Conservation (phyloP, 208 protist genomes). For the Leishmania aethiopica region DNA sequence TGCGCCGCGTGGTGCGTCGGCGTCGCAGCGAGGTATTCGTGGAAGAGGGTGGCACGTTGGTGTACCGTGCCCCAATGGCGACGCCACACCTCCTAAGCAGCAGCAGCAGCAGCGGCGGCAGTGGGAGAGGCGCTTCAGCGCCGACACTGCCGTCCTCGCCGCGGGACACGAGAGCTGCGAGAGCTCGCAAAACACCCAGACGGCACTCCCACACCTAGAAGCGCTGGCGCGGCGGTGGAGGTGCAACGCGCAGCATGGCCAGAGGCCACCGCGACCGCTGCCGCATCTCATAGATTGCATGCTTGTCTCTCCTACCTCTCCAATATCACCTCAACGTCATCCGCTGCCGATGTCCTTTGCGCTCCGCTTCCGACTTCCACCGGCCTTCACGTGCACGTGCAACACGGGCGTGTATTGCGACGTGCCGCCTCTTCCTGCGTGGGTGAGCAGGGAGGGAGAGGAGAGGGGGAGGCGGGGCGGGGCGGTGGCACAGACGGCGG, state of each 20-base stretch:
- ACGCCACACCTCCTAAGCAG: not conserved
- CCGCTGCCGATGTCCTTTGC: too few species aligned
- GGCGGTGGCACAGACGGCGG: not conserved
- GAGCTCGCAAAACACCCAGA: not conserved
- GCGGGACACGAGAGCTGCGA: not conserved
- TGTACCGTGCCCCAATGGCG: constrained; percentile 14
- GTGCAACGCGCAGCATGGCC: not conserved
- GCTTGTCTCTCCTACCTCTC: too few species aligned
- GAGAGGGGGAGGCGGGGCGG: too few species aligned
- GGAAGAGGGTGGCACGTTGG: constrained; percentile 24
- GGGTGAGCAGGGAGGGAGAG: not conserved
- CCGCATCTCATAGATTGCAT: not conserved
- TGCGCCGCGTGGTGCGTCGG: constrained; percentile 36
- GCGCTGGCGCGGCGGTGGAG: not conserved
- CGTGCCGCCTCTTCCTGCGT: not conserved
- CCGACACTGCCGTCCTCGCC: not conserved
- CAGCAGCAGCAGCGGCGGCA: not conserved
- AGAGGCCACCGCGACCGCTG: not conserved
- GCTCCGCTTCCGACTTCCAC: not conserved
- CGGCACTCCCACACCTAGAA: not conserved
- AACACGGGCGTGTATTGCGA: not conserved
- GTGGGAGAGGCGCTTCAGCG: not conserved
- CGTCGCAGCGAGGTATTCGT: constrained; percentile 33
- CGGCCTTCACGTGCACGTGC: not conserved
- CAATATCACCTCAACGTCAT: too few species aligned